A percentile compares a stretch with the other conserved stretches of the same genome.
These are phyloP conservation scores for Eimeria falciformis DNA, from an alignment of 169 alveolate species.

Conservation along the genomic window DNA sequence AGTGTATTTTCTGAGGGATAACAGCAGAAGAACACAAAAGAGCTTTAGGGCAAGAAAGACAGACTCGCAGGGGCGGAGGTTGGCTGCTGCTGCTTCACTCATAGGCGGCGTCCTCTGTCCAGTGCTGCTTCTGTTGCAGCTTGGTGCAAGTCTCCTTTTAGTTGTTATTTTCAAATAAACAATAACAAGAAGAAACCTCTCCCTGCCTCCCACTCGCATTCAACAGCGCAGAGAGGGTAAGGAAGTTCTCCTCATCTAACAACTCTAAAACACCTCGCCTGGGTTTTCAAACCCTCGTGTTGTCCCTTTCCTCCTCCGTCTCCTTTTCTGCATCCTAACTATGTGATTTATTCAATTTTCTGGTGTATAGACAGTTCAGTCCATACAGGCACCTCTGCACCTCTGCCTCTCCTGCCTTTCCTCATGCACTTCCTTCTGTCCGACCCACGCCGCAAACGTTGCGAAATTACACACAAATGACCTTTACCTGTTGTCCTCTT, in stretches of 20 bases:
- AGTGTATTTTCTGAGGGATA: too few relatives aligned
- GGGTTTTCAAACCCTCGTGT: not conserved
- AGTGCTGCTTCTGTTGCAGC: too few relatives aligned
- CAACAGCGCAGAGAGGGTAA: conserved; percentile 68
- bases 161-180: too few relatives aligned
- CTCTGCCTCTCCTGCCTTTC: conserved; percentile 7
- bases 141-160: too few relatives aligned
- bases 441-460: not conserved
- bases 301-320: conserved; percentile 46
- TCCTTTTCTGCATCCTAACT: conserved; percentile 8
- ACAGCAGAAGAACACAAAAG: too few relatives aligned
- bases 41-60: too few relatives aligned
- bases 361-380: conserved; percentile 2
- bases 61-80: too few relatives aligned
- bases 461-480: not conserved
- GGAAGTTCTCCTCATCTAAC: conserved; percentile 16
- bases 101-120: too few relatives aligned
- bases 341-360: not conserved
- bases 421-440: not conserved
- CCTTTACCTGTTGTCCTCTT: not conserved
- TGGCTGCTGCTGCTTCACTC: too few relatives aligned
- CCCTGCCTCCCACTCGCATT: conserved; percentile 68
- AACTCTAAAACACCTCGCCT: conserved; percentile 5
- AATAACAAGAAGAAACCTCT: too few relatives aligned
- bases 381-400: not conserved